A percentile compares a stretch with the other conserved stretches of the same genome.
phyloP scores from a whole-genome alignment of 148 eudicot genomes.

The Camellia japonica region DNA sequence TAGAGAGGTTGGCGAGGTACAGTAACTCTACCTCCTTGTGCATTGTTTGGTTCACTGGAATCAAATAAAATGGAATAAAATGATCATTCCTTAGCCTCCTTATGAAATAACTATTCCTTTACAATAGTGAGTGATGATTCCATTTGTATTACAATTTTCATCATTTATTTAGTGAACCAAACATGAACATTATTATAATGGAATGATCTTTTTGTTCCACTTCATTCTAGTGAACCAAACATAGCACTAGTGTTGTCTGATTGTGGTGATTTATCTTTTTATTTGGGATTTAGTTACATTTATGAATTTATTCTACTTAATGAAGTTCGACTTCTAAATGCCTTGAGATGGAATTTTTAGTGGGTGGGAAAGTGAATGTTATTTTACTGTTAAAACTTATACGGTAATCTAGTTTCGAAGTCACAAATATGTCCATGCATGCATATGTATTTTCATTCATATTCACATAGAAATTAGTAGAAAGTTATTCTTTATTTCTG shows the following conservation, averaged over 20 bases:
- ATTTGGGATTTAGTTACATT: background rate
- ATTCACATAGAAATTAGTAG: background rate
- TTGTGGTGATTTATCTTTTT: background rate
- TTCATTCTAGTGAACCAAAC: too few relatives aligned
- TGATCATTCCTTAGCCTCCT: too few relatives aligned
- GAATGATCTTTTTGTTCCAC: too few relatives aligned
- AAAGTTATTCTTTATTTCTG: background rate
- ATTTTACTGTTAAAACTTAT: background rate
- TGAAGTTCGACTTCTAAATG: background rate
- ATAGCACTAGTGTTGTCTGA: background rate
- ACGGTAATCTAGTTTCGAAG: background rate
- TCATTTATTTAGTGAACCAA: too few relatives aligned
- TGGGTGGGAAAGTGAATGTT: background rate
- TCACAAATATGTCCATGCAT: background rate
- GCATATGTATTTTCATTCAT: background rate
- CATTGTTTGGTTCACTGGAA: too few relatives aligned
- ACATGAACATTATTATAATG: too few relatives aligned
- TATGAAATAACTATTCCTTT: too few relatives aligned
- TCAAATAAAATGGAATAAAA: too few relatives aligned
- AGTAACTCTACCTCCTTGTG: background rate
- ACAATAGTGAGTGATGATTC: too few relatives aligned
- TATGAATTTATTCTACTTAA: background rate
- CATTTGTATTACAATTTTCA: too few relatives aligned
- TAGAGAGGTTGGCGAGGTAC: slow-evolving; percentile 3
- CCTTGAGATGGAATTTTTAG: background rate